Conservation (phyloP, 495 filamentous ascomycete species). For the Aspergillus kassunensis region DNA sequence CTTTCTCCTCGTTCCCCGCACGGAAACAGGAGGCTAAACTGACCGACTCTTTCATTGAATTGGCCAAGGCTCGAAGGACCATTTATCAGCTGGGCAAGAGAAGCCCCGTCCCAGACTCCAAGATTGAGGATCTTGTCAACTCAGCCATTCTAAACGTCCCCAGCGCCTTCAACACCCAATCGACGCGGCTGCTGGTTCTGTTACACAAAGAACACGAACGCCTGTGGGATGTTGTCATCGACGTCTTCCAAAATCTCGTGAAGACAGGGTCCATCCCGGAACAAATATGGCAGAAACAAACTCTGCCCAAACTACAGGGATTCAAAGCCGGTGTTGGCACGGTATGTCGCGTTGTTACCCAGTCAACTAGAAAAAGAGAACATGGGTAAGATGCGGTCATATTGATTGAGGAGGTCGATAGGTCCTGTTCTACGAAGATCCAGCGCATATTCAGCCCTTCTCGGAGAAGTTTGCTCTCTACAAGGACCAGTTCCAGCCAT, state of each 20-base stretch:
- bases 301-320: constrained; percentile 39
- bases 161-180: constrained; percentile 55
- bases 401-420: no score
- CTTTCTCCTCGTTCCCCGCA: constrained; percentile 60
- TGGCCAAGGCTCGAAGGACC: constrained; percentile 44
- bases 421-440: constrained; percentile 54
- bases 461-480: constrained; percentile 43
- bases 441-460: constrained; percentile 36
- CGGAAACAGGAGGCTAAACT: constrained; percentile 14
- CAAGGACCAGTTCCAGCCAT: constrained; percentile 43
- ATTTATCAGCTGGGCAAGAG: constrained; percentile 46
- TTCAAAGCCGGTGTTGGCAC: constrained; percentile 48
- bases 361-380: no score
- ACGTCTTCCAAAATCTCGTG: constrained; percentile 36
- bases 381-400: neutral
- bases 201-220: constrained; percentile 46
- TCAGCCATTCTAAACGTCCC: constrained; percentile 45
- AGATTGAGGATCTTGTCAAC: constrained; percentile 48
- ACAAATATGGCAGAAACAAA: constrained; percentile 43
- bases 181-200: constrained; percentile 46
- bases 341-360: constrained; percentile 24
- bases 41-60: constrained; percentile 33
- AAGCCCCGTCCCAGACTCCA: constrained; percentile 43
- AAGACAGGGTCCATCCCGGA: constrained; percentile 30
- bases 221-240: constrained; percentile 47